phyloP scores from a whole-genome alignment of 2,329 filamentous ascomycete genomes.

The Phialophora verrucosa region DNA sequence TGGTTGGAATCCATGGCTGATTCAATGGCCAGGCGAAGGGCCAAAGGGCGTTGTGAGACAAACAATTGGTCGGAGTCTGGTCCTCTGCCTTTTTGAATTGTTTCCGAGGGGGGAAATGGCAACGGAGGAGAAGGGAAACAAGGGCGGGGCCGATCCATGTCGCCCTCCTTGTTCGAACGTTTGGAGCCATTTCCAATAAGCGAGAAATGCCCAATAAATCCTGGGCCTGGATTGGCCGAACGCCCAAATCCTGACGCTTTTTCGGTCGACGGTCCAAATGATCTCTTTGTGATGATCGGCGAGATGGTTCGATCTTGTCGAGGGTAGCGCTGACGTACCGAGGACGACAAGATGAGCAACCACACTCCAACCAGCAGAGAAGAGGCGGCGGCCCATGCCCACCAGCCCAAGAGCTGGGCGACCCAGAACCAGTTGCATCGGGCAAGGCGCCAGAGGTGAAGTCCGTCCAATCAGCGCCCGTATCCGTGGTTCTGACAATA shows the following conservation, averaged over 20 bases:
- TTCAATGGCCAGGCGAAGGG: constrained; percentile 20
- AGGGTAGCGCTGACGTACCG: constrained; percentile 25
- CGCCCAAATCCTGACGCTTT: constrained; percentile 19
- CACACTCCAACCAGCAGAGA: constrained; percentile 19
- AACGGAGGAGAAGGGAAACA: constrained; percentile 23
- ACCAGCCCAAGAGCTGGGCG: constrained; percentile 16
- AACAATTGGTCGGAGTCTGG: constrained; percentile 20
- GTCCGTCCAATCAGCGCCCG: constrained; percentile 29
- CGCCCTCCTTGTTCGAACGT: constrained; percentile 17
- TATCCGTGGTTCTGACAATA: constrained; percentile 28
- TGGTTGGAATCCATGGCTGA: constrained; percentile 18
- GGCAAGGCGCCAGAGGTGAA: constrained; percentile 20
- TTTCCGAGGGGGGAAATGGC: constrained; percentile 5
- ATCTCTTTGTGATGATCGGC: constrained; percentile 25
- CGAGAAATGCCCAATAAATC: constrained; percentile 23
- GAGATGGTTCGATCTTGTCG: constrained; percentile 22
- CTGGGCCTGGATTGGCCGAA: constrained; percentile 26
- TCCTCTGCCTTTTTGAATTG: constrained; percentile 12
- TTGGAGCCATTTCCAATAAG: constrained; percentile 18
- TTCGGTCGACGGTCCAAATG: constrained; percentile 14
- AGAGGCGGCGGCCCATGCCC: constrained; percentile 14
- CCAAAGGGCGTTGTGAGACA: constrained; percentile 18
- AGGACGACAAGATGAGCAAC: constrained; percentile 18
- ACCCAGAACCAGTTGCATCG: constrained; percentile 27
- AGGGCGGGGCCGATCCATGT: constrained; percentile 38